phyloP scores from a whole-genome alignment of 2,329 filamentous ascomycete species.

The Fusarium brachygibbosum region DNA sequence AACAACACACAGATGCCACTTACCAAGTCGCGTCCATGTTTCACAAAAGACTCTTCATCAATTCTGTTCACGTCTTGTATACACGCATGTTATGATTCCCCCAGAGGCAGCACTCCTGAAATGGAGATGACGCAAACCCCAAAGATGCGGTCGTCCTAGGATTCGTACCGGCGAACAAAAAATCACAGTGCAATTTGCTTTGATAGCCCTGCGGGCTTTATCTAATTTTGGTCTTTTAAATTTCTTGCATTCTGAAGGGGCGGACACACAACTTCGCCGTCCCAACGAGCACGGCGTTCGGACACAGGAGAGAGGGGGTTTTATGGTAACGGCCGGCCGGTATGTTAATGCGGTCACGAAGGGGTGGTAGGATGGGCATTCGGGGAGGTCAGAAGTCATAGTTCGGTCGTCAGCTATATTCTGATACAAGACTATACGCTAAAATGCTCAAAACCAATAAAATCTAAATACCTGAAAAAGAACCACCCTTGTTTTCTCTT shows the following conservation, averaged over 20 bases:
- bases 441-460: conserved; percentile 16
- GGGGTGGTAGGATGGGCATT: conserved; percentile 6
- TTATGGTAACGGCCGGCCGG: conserved; percentile 37
- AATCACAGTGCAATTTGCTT: conserved; percentile 35
- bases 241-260: conserved; percentile 45
- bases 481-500: conserved; percentile 17
- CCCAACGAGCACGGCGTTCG: conserved; percentile 53
- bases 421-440: conserved; percentile 6
- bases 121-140: conserved; percentile 20
- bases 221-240: conserved; percentile 35
- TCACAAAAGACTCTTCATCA: conserved; percentile 28
- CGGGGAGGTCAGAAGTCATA: conserved; percentile 3
- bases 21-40: conserved; percentile 17
- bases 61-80: conserved; percentile 47
- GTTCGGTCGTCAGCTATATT: conserved; percentile 1
- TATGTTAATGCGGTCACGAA: conserved; percentile 31
- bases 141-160: conserved; percentile 29
- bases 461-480: conserved; percentile 17
- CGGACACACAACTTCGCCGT: conserved; percentile 41
- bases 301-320: conserved; percentile 44
- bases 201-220: conserved; percentile 37
- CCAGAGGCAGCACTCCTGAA: conserved; percentile 36
- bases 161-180: conserved; percentile 39
- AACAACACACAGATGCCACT: conserved; percentile 25
- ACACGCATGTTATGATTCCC: conserved; percentile 51